Conservation (phyloP, 352 stramenopile genomes). For the Pythium periplocum region DNA sequence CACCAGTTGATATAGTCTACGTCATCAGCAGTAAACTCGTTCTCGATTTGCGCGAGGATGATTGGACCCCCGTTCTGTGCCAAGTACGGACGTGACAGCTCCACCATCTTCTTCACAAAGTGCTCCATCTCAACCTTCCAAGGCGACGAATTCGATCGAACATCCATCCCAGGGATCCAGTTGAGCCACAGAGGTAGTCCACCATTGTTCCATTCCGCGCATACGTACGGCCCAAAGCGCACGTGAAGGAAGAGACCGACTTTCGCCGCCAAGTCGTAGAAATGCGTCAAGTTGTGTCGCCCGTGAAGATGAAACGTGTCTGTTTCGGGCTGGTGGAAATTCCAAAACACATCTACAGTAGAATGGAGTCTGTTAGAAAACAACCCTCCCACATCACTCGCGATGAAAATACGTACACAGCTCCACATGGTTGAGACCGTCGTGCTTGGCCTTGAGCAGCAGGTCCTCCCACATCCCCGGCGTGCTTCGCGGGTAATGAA, state of each 20-base stretch:
- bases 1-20: constrained; percentile 50
- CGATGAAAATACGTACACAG: constrained; percentile 39
- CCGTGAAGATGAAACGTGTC: constrained; percentile 48
- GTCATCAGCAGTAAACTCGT: constrained; percentile 51
- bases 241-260: constrained; percentile 65
- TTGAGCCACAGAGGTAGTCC: constrained; percentile 60
- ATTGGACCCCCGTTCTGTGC: constrained; percentile 60
- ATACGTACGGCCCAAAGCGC: constrained; percentile 65
- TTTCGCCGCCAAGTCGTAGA: constrained; percentile 50
- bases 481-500: constrained; percentile 57
- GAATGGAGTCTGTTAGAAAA: too few species aligned
- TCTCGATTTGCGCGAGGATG: constrained; percentile 71
- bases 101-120: constrained; percentile 59
- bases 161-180: constrained; percentile 36
- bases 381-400: too few species aligned
- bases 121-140: constrained; percentile 54
- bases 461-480: constrained; percentile 47
- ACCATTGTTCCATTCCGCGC: constrained; percentile 63
- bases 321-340: constrained; percentile 50
- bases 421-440: constrained; percentile 70
- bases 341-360: constrained; percentile 65
- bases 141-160: constrained; percentile 37
- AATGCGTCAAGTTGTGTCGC: constrained; percentile 48
- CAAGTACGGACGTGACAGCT: constrained; percentile 56
- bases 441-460: constrained; percentile 55